Percentiles rank a stretch among this genome's conserved stretches.
Evolutionary conservation across 306 rosid species (phyloP).

Genomic region (Alnus glutinosa): DNA sequence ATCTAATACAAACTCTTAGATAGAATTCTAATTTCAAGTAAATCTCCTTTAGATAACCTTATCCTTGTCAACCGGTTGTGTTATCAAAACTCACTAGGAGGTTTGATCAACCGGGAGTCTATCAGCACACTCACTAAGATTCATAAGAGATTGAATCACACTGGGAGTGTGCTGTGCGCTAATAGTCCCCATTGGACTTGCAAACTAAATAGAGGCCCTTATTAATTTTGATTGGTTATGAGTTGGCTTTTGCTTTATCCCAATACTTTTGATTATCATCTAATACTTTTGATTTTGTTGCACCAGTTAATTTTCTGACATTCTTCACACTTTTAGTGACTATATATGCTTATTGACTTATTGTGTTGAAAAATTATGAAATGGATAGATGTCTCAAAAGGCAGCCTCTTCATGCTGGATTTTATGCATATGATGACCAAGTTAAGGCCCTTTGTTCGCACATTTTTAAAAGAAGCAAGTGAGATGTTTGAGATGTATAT

Average conservation of each 20-base stretch:
- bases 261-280: not conserved
- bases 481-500: slow-evolving; percentile 81
- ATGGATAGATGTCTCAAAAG: slow-evolving; percentile 62
- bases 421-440: slow-evolving; percentile 83
- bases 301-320: not conserved
- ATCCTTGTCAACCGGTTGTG: too few species aligned
- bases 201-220: not conserved
- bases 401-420: slow-evolving; percentile 66
- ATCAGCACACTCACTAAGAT: too few species aligned
- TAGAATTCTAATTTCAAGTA: too few species aligned
- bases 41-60: too few species aligned
- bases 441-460: slow-evolving; percentile 77
- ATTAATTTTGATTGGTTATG: not conserved
- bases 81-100: too few species aligned
- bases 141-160: too few species aligned
- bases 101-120: too few species aligned
- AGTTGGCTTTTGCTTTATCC: not conserved
- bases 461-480: slow-evolving; percentile 76
- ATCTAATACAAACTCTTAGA: too few species aligned
- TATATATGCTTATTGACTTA: slow-evolving; percentile 1
- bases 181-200: not conserved
- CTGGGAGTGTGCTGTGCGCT: too few species aligned
- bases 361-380: slow-evolving; percentile 20
- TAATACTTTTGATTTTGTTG: slow-evolving; percentile 21
- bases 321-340: slow-evolving; percentile 6